Conservation (phyloP, 2,329 filamentous ascomycete species). For the Colletotrichum sojae region DNA sequence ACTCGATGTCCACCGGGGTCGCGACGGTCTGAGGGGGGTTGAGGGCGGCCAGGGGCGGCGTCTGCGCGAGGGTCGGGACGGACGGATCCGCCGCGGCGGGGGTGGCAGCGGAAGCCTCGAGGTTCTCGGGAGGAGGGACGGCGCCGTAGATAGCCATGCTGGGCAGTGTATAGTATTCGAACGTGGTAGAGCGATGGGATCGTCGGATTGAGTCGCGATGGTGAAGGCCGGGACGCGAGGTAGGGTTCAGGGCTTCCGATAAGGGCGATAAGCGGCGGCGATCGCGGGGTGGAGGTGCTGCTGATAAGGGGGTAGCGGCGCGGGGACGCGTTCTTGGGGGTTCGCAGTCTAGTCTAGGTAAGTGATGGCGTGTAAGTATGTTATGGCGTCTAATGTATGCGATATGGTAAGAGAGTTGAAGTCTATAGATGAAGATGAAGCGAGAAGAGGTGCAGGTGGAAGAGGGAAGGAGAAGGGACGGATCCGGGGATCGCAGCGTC, state of each 20-base stretch:
- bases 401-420: no score
- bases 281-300: slow-evolving; percentile 28
- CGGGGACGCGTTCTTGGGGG: neutral
- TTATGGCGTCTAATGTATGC: no score
- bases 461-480: no score
- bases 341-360: neutral
- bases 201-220: neutral
- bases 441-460: no score
- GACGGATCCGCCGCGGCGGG: slow-evolving; percentile 41
- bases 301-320: slow-evolving; percentile 8
- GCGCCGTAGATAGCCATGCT: slow-evolving; percentile 68
- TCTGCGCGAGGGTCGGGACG: slow-evolving; percentile 41
- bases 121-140: slow-evolving; percentile 62
- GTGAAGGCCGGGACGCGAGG: neutral
- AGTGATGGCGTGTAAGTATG: no score
- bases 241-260: slow-evolving; percentile 40
- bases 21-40: slow-evolving; percentile 45
- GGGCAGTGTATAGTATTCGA: neutral
- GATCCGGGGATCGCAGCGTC: no score
- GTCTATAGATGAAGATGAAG: no score
- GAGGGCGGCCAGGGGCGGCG: slow-evolving; percentile 39
- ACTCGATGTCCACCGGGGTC: slow-evolving; percentile 71
- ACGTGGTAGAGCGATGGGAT: neutral
- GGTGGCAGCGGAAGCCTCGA: slow-evolving; percentile 42
- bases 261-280: slow-evolving; percentile 28